Evolutionary conservation across 1,284 basidiomycete genomes (phyloP).

Genomic region (Ustilago hordei): DNA sequence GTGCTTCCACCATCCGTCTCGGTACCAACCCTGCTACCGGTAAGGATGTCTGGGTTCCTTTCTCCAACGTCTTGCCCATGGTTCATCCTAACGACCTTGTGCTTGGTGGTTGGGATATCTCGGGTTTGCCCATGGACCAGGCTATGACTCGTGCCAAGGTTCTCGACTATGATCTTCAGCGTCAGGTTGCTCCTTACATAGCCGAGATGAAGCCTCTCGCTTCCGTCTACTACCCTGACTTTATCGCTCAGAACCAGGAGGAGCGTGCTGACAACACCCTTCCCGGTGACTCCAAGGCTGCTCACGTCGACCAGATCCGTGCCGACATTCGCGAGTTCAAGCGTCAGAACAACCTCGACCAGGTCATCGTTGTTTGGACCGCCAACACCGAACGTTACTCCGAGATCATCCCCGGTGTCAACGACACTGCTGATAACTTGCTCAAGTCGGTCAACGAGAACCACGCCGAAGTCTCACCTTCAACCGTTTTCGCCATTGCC

Average conservation of each 20-base stretch:
- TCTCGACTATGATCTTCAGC: constrained; percentile 95
- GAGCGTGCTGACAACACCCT: constrained; percentile 93
- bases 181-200: constrained; percentile 90
- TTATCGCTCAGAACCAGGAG: constrained; percentile 96
- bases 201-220: constrained; percentile 86
- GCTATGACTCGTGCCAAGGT: constrained; percentile 95
- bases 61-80: constrained; percentile 95
- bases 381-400: constrained; percentile 99
- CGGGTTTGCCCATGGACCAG: constrained; percentile 83
- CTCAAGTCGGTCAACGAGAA: constrained; percentile 84
- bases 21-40: constrained; percentile 84
- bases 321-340: constrained; percentile 95
- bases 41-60: constrained; percentile 92
- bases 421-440: constrained; percentile 92
- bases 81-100: constrained; percentile 99
- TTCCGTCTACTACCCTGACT: constrained; percentile 80
- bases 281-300: constrained; percentile 85
- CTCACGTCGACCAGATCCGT: constrained; percentile 91
- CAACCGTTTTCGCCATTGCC: constrained; percentile 93
- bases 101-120: constrained; percentile 97
- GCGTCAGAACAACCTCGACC: constrained; percentile 81
- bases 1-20: constrained; percentile 92
- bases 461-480: constrained; percentile 93
- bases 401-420: constrained; percentile 91
- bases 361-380: constrained; percentile 92